Evolutionary conservation across 805 yeast species (phyloP), one percentile per base, ranked within the genome.

Genomic region (Lipomyces starkeyi): DNA sequence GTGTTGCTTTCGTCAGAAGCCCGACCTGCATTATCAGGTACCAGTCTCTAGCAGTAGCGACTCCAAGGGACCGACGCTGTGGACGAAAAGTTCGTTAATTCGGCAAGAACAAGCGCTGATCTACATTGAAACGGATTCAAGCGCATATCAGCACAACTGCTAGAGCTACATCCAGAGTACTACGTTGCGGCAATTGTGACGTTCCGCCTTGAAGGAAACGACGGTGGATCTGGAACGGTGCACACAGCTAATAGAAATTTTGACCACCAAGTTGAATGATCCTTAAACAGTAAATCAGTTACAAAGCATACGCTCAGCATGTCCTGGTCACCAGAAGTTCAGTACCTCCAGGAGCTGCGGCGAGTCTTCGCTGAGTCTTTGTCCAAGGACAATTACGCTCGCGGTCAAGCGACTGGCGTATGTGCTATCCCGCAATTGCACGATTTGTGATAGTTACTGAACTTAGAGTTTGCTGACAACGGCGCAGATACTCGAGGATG

Each of bases 361-460:
- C 79, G 81, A 25, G 87, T 93, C 34, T 83, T 93, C 69, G 82
- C 84, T 59, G 91, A 91, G n/a, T 86, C 97, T 2, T 82, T 91
- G 71, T 87, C 95, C 1, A 79, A 89, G 13, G 80, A 85, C 71
- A 81, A 85, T 37, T 73, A 75, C 2, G 86, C 83, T 58, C 84
- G 97, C 67, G 78, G 80, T 34, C 82, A 82, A 43, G 97, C 98
- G 14, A 90, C 90, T 68, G 87, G 85, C 65, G 77, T 74, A 59
- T 34, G 74, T 70, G 17, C 37, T 34, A 25, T 20, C 37, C 11
- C 20, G 25, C 25, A 40, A 8, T 35, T 43, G 20, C 14, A 22
- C 1, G 14, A 11, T 13, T 22, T n/a, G n/a, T 32, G 8, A 47
- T n/a, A n/a, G 32, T 29, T 29, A 40, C 14, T 43, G 49, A 17